phyloP scores from a whole-genome alignment of 208 protist genomes.

The Wallacemonas sp. region DNA sequence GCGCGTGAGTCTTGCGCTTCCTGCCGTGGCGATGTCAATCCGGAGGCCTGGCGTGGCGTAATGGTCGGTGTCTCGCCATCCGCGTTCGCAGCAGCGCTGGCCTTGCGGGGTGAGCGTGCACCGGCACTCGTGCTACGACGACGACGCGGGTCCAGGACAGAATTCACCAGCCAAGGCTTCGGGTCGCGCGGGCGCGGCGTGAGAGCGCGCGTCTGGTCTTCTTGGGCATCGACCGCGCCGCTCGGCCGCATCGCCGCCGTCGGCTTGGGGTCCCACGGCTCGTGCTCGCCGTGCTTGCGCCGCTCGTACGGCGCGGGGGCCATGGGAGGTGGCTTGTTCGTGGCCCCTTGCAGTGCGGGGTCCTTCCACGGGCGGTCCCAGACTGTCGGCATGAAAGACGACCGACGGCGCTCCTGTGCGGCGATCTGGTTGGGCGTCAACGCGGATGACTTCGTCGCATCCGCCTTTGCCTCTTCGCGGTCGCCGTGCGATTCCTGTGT shows the following conservation, averaged over 20 bases:
- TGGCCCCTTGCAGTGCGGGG: neutral
- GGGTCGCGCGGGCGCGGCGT: neutral
- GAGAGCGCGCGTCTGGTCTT: neutral
- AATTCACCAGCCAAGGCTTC: constrained; percentile 5
- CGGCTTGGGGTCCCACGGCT: constrained; percentile 2
- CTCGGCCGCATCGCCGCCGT: neutral
- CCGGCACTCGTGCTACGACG: neutral
- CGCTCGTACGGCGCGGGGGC: neutral
- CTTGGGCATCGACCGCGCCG: neutral
- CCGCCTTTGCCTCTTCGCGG: neutral
- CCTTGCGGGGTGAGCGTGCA: neutral
- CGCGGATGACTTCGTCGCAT: too few species aligned
- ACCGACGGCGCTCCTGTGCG: neutral
- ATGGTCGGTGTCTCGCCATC: constrained; percentile 1
- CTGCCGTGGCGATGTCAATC: neutral
- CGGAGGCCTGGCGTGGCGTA: neutral
- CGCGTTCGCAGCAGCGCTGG: neutral
- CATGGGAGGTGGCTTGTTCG: neutral
- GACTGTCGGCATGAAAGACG: constrained; percentile 1
- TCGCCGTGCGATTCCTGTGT: too few species aligned
- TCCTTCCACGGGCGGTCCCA: constrained; percentile 8
- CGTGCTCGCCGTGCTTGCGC: constrained; percentile 7
- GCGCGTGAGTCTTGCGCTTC: neutral
- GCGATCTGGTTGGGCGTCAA: neutral
- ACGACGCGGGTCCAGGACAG: neutral